Percentiles rank a stretch among this genome's conserved stretches.
Evolutionary conservation across 805 yeast species (phyloP).

Genomic region (Candida verbasci): DNA sequence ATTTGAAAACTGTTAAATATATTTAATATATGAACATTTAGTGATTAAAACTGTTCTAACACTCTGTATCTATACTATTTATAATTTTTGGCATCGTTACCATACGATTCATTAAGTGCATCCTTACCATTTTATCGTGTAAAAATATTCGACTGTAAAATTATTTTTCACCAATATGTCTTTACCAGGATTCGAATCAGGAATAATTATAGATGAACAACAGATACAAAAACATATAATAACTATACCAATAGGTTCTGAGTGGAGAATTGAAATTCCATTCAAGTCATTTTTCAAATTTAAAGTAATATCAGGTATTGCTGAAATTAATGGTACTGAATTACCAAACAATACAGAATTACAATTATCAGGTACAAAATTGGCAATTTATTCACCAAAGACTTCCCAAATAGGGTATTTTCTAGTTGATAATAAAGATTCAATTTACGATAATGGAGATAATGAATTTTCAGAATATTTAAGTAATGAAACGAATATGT

Average conservation of each 20-base stretch:
- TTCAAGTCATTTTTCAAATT: constrained; percentile 47
- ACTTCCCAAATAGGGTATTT: constrained; percentile 41
- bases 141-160: too few species aligned
- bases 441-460: constrained; percentile 20
- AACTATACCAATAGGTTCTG: constrained; percentile 40
- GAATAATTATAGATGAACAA: background rate
- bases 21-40: too few species aligned
- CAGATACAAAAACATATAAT: constrained; percentile 8
- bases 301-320: constrained; percentile 61
- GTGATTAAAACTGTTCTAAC: background rate
- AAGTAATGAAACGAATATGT: constrained; percentile 68
- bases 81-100: too few species aligned
- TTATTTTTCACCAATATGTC: too few species aligned
- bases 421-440: constrained; percentile 7
- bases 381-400: constrained; percentile 35
- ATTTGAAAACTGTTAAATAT: constrained; percentile 2
- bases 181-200: constrained; percentile 3
- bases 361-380: constrained; percentile 34
- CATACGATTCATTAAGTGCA: too few species aligned
- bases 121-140: too few species aligned
- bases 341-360: constrained; percentile 63
- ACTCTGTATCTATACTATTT: too few species aligned
- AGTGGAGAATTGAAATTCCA: constrained; percentile 76
- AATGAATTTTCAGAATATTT: constrained; percentile 52
- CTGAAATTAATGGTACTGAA: constrained; percentile 92